Conservation (phyloP, 2,329 filamentous ascomycete species). For the Xylariales sp. region DNA sequence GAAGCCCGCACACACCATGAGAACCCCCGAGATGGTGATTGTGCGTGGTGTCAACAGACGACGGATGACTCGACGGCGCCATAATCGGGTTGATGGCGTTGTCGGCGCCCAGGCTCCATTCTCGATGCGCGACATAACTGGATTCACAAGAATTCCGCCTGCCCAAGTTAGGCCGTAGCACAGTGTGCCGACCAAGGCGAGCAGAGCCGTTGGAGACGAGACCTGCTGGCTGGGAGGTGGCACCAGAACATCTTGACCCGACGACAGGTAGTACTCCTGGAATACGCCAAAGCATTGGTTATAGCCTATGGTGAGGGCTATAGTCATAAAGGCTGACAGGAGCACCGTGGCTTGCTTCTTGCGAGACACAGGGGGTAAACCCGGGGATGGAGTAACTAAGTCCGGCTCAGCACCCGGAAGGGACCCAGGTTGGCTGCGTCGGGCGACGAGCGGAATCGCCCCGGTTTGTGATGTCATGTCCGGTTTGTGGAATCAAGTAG, state of each 20-base stretch:
- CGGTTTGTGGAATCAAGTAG: too few species aligned
- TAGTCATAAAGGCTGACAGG: slow-evolving; percentile 36
- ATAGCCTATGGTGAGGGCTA: slow-evolving; percentile 42
- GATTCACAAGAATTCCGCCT: slow-evolving; percentile 44
- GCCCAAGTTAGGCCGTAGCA: slow-evolving; percentile 45
- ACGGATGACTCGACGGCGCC: slow-evolving; percentile 18
- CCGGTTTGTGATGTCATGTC: too few species aligned
- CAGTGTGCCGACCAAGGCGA: slow-evolving; percentile 44
- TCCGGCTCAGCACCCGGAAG: too few species aligned
- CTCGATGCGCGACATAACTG: slow-evolving; percentile 38
- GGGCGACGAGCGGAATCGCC: too few species aligned
- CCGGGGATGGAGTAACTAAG: slow-evolving; percentile 12
- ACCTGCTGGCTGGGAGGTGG: slow-evolving; percentile 23
- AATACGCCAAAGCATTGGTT: slow-evolving; percentile 47
- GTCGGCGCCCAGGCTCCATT: slow-evolving; percentile 20
- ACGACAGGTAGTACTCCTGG: slow-evolving; percentile 42
- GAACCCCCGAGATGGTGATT: slow-evolving; percentile 35
- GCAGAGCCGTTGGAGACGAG: slow-evolving; percentile 32
- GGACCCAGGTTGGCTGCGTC: too few species aligned
- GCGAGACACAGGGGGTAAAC: slow-evolving; percentile 29
- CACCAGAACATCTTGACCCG: slow-evolving; percentile 31
- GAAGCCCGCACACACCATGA: slow-evolving; percentile 36
- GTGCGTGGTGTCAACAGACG: slow-evolving; percentile 23
- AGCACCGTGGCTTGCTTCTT: slow-evolving; percentile 38
- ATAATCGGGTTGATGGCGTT: slow-evolving; percentile 12